Conservation (phyloP, 306 rosid genomes). For the Cicer cuneatum region DNA sequence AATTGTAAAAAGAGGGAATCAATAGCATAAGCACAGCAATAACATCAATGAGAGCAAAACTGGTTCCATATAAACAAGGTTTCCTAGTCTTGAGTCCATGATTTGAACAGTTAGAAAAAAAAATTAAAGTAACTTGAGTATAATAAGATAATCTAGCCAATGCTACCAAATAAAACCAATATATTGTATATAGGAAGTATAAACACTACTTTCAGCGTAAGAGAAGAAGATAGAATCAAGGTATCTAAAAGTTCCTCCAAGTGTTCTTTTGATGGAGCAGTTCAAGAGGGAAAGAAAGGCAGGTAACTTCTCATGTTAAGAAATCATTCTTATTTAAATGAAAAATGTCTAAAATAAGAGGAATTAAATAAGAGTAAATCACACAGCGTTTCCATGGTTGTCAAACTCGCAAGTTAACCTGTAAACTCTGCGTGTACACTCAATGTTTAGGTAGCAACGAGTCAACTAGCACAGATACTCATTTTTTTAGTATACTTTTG, state of each 20-base stretch:
- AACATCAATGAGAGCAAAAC: not conserved
- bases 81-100: not conserved
- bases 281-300: not conserved
- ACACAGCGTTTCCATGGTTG: not conserved
- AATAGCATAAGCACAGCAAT: not conserved
- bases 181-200: not conserved
- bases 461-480: not conserved
- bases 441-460: slow-evolving; percentile 1
- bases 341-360: not conserved
- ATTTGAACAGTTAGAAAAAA: not conserved
- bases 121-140: not conserved
- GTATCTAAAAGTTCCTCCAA: not conserved
- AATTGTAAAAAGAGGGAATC: not conserved
- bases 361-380: not conserved
- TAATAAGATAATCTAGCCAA: no score
- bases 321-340: not conserved
- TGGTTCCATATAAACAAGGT: not conserved
- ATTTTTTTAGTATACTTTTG: not conserved
- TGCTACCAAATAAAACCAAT: no score
- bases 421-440: not conserved
- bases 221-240: not conserved
- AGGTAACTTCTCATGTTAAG: not conserved
- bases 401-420: not conserved
- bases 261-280: not conserved
- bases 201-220: not conserved